Percentiles rank a stretch among this genome's conserved stretches.
Conservation (phyloP, 2,329 filamentous ascomycete species). For the Fusarium anguioides region DNA sequence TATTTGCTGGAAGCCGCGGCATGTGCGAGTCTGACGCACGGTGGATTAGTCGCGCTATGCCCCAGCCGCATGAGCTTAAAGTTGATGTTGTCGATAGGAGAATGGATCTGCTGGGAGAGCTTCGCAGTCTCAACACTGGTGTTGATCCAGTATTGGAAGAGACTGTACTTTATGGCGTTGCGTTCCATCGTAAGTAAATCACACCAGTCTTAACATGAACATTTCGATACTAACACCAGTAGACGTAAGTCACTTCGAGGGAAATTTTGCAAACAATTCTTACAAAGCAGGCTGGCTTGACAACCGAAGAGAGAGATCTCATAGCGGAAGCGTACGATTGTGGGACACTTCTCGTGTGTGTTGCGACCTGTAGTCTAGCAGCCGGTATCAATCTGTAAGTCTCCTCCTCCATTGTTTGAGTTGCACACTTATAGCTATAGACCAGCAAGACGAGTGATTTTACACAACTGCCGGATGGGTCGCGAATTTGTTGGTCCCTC, state of each 20-base stretch:
- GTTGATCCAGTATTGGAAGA: slow-evolving; percentile 73
- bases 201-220: neutral
- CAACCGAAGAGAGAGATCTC: slow-evolving; percentile 78
- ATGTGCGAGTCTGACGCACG: slow-evolving; percentile 76
- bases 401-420: neutral
- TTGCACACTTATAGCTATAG: slow-evolving; percentile 42
- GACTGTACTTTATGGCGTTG: slow-evolving; percentile 74
- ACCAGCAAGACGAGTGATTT: slow-evolving; percentile 77
- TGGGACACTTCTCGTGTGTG: slow-evolving; percentile 75
- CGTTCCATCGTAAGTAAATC: slow-evolving; percentile 71
- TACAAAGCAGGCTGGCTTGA: slow-evolving; percentile 69
- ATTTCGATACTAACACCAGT: slow-evolving; percentile 9
- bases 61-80: slow-evolving; percentile 59
- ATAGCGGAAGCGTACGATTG: slow-evolving; percentile 77
- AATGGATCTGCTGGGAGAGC: slow-evolving; percentile 71
- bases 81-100: slow-evolving; percentile 65
- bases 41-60: slow-evolving; percentile 75
- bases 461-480: slow-evolving; percentile 81
- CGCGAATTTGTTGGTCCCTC: slow-evolving; percentile 80
- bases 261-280: slow-evolving; percentile 24
- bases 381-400: slow-evolving; percentile 79
- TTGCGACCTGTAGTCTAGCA: slow-evolving; percentile 83
- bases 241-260: slow-evolving; percentile 53
- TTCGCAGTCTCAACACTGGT: slow-evolving; percentile 73
- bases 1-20: slow-evolving; percentile 78